A percentile compares a stretch with the other conserved stretches of the same genome.
Evolutionary conservation across 192 early-diverging fungal species (phyloP).

Genomic region (Entophlyctis luteolus): DNA sequence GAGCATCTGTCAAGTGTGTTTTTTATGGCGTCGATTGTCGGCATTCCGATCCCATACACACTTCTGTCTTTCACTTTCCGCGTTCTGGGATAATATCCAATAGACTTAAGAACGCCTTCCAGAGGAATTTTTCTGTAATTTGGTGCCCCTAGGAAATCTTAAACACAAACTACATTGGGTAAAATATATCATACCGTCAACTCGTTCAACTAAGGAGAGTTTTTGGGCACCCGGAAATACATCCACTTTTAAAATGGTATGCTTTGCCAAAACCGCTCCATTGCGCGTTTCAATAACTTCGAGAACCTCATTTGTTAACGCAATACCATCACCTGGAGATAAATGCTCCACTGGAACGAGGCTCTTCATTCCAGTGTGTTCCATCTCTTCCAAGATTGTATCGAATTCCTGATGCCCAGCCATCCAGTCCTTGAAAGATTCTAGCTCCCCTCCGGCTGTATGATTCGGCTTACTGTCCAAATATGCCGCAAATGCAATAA

Average conservation of each 20-base stretch:
- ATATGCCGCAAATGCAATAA: conserved; percentile 59
- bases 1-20: conserved; percentile 40
- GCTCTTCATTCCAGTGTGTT: conserved; percentile 20
- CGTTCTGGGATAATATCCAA: not conserved
- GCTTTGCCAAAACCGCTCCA: conserved; percentile 54
- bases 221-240: conserved; percentile 65
- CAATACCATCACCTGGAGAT: conserved; percentile 58
- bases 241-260: conserved; percentile 61
- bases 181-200: conserved; percentile 39
- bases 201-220: conserved; percentile 52
- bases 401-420: conserved; percentile 49
- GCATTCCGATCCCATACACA: conserved; percentile 63
- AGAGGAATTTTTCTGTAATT: conserved; percentile 55
- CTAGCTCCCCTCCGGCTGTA: conserved; percentile 13
- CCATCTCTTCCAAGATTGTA: conserved; percentile 47
- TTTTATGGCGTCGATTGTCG: conserved; percentile 56
- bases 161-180: not conserved
- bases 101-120: conserved; percentile 15
- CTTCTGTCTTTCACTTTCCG: conserved; percentile 5
- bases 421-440: conserved; percentile 56
- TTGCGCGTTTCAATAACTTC: conserved; percentile 47
- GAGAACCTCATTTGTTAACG: conserved; percentile 54
- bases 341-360: conserved; percentile 41
- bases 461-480: conserved; percentile 40
- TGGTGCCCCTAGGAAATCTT: conserved; percentile 42